Evolutionary conservation across 2,329 filamentous ascomycete genomes (phyloP), one percentile per base, ranked within the genome.

Genomic region (Exophiala oligosperma): DNA sequence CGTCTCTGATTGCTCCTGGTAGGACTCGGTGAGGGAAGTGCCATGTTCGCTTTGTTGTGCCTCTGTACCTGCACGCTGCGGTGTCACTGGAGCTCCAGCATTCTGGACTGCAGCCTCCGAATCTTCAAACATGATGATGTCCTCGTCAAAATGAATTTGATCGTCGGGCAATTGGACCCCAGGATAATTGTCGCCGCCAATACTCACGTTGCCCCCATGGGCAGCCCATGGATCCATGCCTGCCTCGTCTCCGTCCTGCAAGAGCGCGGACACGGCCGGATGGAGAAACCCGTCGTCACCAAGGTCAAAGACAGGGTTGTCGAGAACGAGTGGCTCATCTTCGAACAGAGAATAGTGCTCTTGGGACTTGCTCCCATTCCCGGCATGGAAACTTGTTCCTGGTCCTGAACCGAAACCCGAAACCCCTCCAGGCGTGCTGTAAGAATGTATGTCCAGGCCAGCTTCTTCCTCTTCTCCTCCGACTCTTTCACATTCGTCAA

Each of bases 241-340:
- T 38, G n/a, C 43, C 41, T 48, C 43, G 9, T 28, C 37, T 17
- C 46, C 47, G 14, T 68, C 43, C 64, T 63, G 32, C 67, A 49
- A 24, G 48, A 47, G 52, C 3, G 7, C 37, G 8, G 52, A 47
- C 44, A 54, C 52, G 8, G 23, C 77, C 48, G 76, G 70, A 66
- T 78, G 73, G 59, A 88, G 72, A 62, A 83, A 81, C 6, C 85
- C 85, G 59, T 88, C 79, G 12, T 79, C 83, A 63, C 86, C 85
- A 62, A 88, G 81, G 38, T 78, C 80, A 64, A 89, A 85, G 52
- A 81, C 80, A 23, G 79, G 75, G n/a, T 84, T 81, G 35, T 79
- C 68, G 51, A 76, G 70, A 56, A 81, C 71, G 17, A 79, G 70
- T 21, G 79, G 74, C 9, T 73, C 73, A 51, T 79, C 77, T 41